These are phyloP conservation scores for Sphaerostilbella broomeana DNA, from an alignment of 2,329 filamentous ascomycete species.

Conservation along the genomic window DNA sequence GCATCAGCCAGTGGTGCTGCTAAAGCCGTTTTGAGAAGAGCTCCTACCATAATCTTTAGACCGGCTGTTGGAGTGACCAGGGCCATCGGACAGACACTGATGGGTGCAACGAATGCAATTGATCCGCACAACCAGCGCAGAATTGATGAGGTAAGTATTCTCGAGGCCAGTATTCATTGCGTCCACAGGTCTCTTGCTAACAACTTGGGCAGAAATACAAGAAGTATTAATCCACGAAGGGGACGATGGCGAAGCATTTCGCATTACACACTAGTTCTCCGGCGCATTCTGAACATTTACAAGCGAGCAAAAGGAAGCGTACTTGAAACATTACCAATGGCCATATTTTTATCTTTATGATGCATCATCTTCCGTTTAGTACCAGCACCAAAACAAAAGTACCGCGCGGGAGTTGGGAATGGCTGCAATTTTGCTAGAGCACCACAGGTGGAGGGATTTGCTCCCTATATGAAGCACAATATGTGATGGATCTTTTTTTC, in stretches of 20 bases:
- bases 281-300: too few species aligned
- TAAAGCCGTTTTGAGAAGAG: conserved; percentile 68
- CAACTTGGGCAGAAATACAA: conserved; percentile 41
- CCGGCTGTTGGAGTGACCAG: conserved; percentile 88
- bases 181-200: conserved; percentile 4
- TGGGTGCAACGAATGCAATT: conserved; percentile 87
- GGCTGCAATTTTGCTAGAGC: background rate
- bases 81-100: conserved; percentile 78
- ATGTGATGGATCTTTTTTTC: conserved; percentile 2
- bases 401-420: too few species aligned
- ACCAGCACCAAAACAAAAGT: too few species aligned
- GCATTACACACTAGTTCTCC: too few species aligned
- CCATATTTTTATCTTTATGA: too few species aligned
- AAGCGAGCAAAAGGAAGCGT: too few species aligned
- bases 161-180: background rate
- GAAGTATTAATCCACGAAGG: conserved; percentile 1
- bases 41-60: conserved; percentile 87
- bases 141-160: conserved; percentile 80
- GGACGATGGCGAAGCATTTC: background rate
- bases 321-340: too few species aligned
- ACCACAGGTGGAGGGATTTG: background rate
- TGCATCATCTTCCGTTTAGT: conserved; percentile 4
- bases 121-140: conserved; percentile 75
- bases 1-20: conserved; percentile 74
- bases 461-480: too few species aligned